phyloP scores from a whole-genome alignment of 2,329 filamentous ascomycete genomes.

The Hypoxylon sp. region DNA sequence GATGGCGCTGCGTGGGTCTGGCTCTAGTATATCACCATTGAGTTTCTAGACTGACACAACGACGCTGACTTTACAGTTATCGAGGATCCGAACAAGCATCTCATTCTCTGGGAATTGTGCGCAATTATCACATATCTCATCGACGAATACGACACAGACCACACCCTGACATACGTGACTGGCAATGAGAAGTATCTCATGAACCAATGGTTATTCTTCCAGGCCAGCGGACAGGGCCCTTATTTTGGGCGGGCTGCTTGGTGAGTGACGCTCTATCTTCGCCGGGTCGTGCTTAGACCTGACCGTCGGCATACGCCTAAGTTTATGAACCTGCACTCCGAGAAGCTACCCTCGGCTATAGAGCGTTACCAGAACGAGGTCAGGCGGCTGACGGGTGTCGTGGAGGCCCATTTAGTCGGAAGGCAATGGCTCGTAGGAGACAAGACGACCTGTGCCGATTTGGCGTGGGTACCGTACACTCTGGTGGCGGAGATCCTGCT shows the following conservation, averaged over 20 bases:
- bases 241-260: neutral
- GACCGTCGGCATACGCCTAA: neutral
- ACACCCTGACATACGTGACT: neutral
- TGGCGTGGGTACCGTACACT: neutral
- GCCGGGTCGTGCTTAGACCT: neutral
- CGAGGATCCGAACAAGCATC: neutral
- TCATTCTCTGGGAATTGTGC: neutral
- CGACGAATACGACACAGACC: neutral
- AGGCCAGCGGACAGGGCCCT: neutral
- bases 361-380: conserved; percentile 1
- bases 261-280: neutral
- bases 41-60: neutral
- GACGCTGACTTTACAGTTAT: neutral
- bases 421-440: neutral
- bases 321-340: conserved; percentile 1
- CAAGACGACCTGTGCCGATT: neutral
- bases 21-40: neutral
- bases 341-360: neutral
- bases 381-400: neutral
- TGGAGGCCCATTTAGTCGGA: neutral
- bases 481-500: neutral
- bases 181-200: neutral
- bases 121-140: neutral
- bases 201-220: neutral
- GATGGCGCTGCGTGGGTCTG: neutral